These are phyloP conservation scores for Durio zibethinus DNA, from an alignment of 345 rosid species.

Conservation along the genomic window DNA sequence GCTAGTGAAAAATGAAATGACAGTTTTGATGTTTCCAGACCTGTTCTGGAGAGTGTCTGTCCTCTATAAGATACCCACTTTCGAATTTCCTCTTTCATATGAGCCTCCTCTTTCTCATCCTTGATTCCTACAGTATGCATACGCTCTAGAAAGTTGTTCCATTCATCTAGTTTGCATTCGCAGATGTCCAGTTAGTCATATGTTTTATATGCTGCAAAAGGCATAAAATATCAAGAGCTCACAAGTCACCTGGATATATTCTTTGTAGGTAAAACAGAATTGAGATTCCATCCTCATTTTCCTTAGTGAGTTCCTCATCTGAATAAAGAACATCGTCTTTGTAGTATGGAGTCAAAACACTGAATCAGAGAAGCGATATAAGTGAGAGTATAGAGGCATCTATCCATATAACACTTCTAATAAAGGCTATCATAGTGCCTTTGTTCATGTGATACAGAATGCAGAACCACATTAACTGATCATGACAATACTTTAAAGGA, in stretches of 20 bases:
- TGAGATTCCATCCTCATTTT: constrained; percentile 94
- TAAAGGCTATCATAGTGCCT: background rate
- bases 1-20: background rate
- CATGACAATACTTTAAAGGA: background rate
- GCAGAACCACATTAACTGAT: constrained; percentile 2
- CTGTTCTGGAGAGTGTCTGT: constrained; percentile 95
- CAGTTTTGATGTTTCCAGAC: constrained; percentile 23
- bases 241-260: constrained; percentile 80
- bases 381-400: constrained; percentile 22
- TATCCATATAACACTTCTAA: background rate
- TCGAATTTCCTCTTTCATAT: constrained; percentile 41
- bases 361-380: constrained; percentile 31
- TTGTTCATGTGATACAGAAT: background rate
- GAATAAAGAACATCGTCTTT: constrained; percentile 87
- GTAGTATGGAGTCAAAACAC: constrained; percentile 93
- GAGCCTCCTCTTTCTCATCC: constrained; percentile 24
- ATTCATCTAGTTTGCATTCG: constrained; percentile 63
- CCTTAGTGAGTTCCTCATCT: constrained; percentile 63
- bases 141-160: constrained; percentile 72
- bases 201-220: background rate
- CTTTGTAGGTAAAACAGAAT: constrained; percentile 75
- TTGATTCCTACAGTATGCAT: constrained; percentile 13
- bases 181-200: constrained; percentile 12
- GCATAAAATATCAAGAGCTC: constrained; percentile 7
- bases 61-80: constrained; percentile 92